Base-by-base conservation (phyloP, 2,329 filamentous ascomycete species). In the Clonostachys sp. region DNA sequence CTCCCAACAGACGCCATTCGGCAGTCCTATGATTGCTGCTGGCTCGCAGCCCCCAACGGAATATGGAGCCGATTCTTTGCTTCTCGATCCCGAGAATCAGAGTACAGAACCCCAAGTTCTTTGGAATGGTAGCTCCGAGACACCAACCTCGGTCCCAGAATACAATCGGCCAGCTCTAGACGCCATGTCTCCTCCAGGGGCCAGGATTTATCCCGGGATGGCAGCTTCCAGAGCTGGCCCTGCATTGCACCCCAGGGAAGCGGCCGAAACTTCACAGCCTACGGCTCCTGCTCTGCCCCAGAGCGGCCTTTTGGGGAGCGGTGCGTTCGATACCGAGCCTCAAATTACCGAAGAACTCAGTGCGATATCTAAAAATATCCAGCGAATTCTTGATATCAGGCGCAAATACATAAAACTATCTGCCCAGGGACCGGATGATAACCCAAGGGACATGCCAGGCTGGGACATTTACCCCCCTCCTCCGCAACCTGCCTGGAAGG, bases 401-500 rank as follows among this genome's bases (percentile, higher is more conserved):
- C 85, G 91, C 63, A 95, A 90, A 59, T 99, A 97, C 66, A 89
- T 97, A 45, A 74, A 81, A 2, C 68, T 96, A 14, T 97, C 94
- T 0, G 73, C 91, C 17, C 94, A 99, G 61, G 80, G 87, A 10
- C 78, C 85, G 8, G 78, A 81, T 12, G 89, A 96, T 61, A 96
- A 97, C 56, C 94, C 94, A 2, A 90, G 90, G 57, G 91, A 97
- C 62, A 81, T 87, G 16, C 78, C 84, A 1, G 79, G 75, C 44
- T 99, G 92, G 92, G 77, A 80, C 46, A 89, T 99, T 41, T 97
- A 97, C 59, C 94, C 94, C 10, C 83, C 89, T 13, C 91, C 91
- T 5, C 94, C 92, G 6, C 89, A 95, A 58, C 94, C 94, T 14
- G 89, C 89, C 3, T 97, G 94, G 92, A 64, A 45, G 58, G 65